These are phyloP conservation scores for Mangifera indica DNA, from an alignment of 345 rosid genomes.

Conservation along the genomic window DNA sequence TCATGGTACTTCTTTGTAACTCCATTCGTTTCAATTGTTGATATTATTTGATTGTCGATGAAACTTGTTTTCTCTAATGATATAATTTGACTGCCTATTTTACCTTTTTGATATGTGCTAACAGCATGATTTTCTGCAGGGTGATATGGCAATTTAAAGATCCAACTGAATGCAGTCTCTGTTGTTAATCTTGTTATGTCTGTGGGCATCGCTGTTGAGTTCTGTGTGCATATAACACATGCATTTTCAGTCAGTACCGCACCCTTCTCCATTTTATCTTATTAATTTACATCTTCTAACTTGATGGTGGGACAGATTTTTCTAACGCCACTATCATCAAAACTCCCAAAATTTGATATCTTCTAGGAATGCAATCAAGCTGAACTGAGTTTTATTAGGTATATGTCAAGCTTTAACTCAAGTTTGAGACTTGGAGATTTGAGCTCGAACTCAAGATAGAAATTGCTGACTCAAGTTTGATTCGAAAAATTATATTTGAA, in stretches of 20 bases:
- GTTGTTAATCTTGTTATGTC: conserved; percentile 96
- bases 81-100: neutral
- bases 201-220: conserved; percentile 94
- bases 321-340: neutral
- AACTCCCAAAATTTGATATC: neutral
- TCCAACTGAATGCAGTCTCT: conserved; percentile 93
- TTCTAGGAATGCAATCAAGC: too few species aligned
- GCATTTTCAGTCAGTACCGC: conserved; percentile 71
- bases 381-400: too few species aligned
- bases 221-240: conserved; percentile 92
- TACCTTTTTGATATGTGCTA: conserved; percentile 8
- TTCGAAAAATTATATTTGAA: too few species aligned
- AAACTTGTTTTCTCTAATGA: too few species aligned
- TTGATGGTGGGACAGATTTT: neutral
- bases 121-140: conserved; percentile 53
- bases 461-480: too few species aligned
- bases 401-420: too few species aligned
- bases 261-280: neutral
- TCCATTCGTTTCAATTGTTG: neutral
- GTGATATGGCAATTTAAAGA: conserved; percentile 85
- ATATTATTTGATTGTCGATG: neutral
- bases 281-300: neutral
- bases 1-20: conserved; percentile 50
- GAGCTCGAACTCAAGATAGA: too few species aligned
- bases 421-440: too few species aligned